A percentile compares a stretch with the other conserved stretches of the same genome.
These are phyloP conservation scores for Pseudocercospora crystallina DNA, from an alignment of 2,329 filamentous ascomycete species.

Conservation along the genomic window DNA sequence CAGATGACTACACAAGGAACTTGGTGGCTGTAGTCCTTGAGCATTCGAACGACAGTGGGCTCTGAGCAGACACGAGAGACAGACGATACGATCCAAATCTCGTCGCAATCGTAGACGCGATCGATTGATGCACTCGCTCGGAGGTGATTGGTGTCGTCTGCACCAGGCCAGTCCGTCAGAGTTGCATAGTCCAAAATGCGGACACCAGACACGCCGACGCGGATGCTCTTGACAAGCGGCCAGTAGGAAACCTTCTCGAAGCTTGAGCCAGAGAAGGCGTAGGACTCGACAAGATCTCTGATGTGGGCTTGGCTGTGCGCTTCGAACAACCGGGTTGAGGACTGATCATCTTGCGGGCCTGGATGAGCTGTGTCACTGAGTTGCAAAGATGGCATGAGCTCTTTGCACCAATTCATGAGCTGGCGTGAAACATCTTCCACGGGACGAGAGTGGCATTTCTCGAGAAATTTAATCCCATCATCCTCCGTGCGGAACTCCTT, in stretches of 20 bases:
- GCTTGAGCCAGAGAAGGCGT: constrained; percentile 1
- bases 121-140: constrained; percentile 9
- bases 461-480: neutral
- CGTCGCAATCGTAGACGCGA: constrained; percentile 15
- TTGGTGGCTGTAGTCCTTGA: neutral
- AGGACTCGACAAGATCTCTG: neutral
- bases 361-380: neutral
- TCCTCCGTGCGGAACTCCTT: neutral
- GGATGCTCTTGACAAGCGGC: constrained; percentile 10
- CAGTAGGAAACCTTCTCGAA: constrained; percentile 3
- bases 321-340: constrained; percentile 1
- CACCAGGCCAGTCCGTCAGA: constrained; percentile 17
- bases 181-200: constrained; percentile 9
- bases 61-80: constrained; percentile 6
- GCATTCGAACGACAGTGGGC: neutral
- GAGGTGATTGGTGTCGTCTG: constrained; percentile 12
- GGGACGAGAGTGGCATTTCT: neutral
- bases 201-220: constrained; percentile 1
- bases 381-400: constrained; percentile 1
- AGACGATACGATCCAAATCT: constrained; percentile 15
- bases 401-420: constrained; percentile 2
- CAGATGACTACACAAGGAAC: constrained; percentile 5
- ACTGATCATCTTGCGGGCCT: neutral
- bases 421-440: neutral
- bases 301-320: constrained; percentile 1